phyloP scores from a whole-genome alignment of 352 stramenopile genomes.

The Pseudoperonospora humuli region DNA sequence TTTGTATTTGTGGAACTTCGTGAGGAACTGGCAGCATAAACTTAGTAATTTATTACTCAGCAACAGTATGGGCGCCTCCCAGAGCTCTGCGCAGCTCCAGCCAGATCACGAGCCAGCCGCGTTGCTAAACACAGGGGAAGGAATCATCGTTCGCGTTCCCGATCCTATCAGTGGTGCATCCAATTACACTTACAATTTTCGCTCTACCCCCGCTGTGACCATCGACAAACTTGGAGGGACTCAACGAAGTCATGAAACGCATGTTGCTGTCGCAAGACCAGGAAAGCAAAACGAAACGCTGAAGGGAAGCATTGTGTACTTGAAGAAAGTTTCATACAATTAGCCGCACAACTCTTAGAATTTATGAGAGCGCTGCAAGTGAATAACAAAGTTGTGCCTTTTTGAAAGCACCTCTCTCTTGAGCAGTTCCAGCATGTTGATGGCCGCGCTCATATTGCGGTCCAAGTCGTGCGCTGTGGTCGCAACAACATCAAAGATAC shows the following conservation, averaged over 20 bases:
- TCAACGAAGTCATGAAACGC: conserved; percentile 1
- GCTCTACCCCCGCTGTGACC: conserved; percentile 3
- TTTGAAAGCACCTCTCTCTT: no score
- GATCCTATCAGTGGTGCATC: conserved; percentile 19
- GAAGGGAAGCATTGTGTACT: conserved; percentile 54
- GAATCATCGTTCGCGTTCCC: conserved; percentile 42
- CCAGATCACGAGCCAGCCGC: conserved; percentile 16
- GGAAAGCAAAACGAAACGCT: conserved; percentile 33
- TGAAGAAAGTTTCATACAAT: conserved; percentile 34
- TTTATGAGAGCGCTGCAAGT: neutral
- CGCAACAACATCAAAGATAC: no score
- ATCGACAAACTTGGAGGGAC: neutral
- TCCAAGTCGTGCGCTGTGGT: no score
- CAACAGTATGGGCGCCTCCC: conserved; percentile 26
- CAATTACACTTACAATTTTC: conserved; percentile 44
- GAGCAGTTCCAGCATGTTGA: no score
- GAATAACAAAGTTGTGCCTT: no score
- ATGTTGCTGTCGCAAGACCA: conserved; percentile 31
- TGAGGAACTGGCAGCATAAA: no score
- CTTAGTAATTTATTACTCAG: neutral
- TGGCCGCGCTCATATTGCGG: no score
- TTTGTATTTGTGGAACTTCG: neutral
- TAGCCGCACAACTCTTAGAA: conserved; percentile 2
- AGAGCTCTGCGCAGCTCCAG: conserved; percentile 23
- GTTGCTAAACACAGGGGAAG: conserved; percentile 38